phyloP scores from a whole-genome alignment of 345 rosid species.

The Syzygium aqueum region DNA sequence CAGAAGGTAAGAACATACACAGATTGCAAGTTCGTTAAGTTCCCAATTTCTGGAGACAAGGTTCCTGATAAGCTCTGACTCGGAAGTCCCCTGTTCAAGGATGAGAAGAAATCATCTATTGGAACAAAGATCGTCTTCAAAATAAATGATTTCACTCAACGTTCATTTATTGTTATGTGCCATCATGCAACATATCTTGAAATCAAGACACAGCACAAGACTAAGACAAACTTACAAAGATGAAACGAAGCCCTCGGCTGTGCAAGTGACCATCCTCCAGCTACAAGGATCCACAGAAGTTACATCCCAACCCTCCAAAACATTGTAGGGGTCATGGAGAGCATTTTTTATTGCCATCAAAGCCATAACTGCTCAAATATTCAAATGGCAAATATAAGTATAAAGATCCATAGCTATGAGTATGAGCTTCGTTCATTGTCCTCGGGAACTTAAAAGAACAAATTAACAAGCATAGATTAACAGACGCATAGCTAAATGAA shows the following conservation, averaged over 20 bases:
- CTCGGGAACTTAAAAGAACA: not conserved
- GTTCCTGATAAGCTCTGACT: slow-evolving; percentile 95
- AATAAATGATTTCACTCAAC: not conserved
- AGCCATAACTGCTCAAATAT: slow-evolving; percentile 77
- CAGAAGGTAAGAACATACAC: slow-evolving; percentile 48
- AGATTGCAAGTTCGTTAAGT: slow-evolving; percentile 72
- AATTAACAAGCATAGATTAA: not conserved
- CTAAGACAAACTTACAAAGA: slow-evolving; percentile 51
- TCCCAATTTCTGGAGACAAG: slow-evolving; percentile 76
- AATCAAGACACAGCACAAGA: not conserved
- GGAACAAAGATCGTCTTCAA: not conserved
- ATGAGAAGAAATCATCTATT: not conserved
- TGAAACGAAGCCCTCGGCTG: slow-evolving; percentile 76
- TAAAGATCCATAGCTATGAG: not conserved
- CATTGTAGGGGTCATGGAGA: slow-evolving; percentile 83
- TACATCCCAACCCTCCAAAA: slow-evolving; percentile 91
- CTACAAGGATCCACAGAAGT: slow-evolving; percentile 99
- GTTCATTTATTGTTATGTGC: not conserved
- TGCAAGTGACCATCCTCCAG: slow-evolving; percentile 98
- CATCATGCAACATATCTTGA: not conserved
- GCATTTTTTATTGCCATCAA: slow-evolving; percentile 69
- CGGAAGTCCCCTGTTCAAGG: slow-evolving; percentile 72
- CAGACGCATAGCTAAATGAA: not conserved
- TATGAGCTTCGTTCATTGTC: not conserved
- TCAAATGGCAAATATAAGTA: slow-evolving; percentile 1